phyloP scores from a whole-genome alignment of 768 basidiomycete genomes.

The Cyclocybe cylindracea region DNA sequence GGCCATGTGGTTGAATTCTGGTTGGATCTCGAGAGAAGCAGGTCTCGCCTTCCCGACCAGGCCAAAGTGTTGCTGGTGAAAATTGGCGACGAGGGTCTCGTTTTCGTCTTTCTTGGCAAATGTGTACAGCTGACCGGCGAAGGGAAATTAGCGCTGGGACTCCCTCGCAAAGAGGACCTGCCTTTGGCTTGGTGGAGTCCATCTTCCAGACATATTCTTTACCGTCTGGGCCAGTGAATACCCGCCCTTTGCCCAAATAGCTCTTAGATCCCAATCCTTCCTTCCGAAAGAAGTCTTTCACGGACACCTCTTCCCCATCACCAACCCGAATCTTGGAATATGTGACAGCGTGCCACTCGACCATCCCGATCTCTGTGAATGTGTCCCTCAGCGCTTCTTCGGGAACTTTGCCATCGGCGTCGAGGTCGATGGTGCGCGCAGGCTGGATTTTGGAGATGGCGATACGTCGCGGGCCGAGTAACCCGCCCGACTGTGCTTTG shows the following conservation, averaged over 20 bases:
- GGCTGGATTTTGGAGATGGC: slow-evolving; percentile 15
- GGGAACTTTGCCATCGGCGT: background rate
- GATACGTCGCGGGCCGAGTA: slow-evolving; percentile 1
- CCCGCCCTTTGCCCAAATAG: slow-evolving; percentile 9
- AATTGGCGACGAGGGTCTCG: no score
- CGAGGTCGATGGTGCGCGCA: background rate
- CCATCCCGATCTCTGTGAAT: slow-evolving; percentile 9
- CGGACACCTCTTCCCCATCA: background rate
- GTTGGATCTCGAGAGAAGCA: no score
- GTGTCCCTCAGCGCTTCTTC: background rate
- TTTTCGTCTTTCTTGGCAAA: no score
- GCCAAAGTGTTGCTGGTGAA: no score
- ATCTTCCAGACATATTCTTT: slow-evolving; percentile 12
- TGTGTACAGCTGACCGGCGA: no score
- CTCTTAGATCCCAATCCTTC: slow-evolving; percentile 2
- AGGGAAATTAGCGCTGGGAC: no score
- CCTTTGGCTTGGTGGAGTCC: background rate
- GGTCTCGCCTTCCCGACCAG: no score
- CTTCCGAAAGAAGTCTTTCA: slow-evolving; percentile 16
- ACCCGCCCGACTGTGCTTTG: slow-evolving; percentile 15
- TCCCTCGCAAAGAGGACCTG: background rate
- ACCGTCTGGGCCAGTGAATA: slow-evolving; percentile 32
- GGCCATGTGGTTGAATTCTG: no score
- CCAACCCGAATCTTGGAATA: slow-evolving; percentile 6
- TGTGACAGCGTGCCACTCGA: slow-evolving; percentile 14